Conservation (phyloP, 2,329 filamentous ascomycete genomes). For the Coniochaeta sp. region DNA sequence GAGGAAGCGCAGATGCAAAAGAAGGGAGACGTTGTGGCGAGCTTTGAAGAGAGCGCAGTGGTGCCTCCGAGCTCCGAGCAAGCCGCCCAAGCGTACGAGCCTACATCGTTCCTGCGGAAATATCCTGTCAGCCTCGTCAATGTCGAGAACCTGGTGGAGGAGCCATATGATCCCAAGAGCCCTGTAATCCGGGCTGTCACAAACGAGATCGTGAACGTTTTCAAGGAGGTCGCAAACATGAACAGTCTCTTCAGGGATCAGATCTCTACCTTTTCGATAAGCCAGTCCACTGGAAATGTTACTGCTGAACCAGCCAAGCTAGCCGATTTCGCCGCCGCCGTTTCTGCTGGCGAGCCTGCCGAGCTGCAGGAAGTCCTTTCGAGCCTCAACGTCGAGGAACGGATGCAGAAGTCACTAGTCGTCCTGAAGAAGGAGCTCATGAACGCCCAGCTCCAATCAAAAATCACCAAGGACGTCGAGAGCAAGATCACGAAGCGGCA, state of each 20-base stretch:
- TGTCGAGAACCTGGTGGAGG: constrained; percentile 85
- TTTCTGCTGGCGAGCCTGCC: constrained; percentile 85
- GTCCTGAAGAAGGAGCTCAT: constrained; percentile 97
- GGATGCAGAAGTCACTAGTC: constrained; percentile 83
- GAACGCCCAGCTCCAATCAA: constrained; percentile 94
- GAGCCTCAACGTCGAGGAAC: constrained; percentile 83
- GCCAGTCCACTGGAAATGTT: constrained; percentile 88
- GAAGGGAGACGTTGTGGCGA: constrained; percentile 91
- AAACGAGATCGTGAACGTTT: constrained; percentile 97
- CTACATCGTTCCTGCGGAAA: constrained; percentile 83
- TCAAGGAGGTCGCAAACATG: constrained; percentile 91
- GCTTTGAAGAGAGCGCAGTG: constrained; percentile 79
- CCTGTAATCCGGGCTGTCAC: constrained; percentile 84
- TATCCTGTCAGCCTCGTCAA: constrained; percentile 92
- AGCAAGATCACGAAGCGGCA: constrained; percentile 96
- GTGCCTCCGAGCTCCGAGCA: constrained; percentile 45
- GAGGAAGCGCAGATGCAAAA: constrained; percentile 54
- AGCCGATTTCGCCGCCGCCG: constrained; percentile 93
- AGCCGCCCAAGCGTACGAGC: constrained; percentile 60
- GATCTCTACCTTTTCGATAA: constrained; percentile 94
- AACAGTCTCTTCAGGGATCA: constrained; percentile 96
- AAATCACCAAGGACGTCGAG: constrained; percentile 97
- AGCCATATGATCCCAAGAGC: constrained; percentile 84
- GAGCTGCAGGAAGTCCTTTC: constrained; percentile 90
- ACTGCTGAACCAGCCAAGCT: constrained; percentile 91